Base-by-base conservation (phyloP, 306 rosid genomes). In the Trifolium dubium region DNA sequence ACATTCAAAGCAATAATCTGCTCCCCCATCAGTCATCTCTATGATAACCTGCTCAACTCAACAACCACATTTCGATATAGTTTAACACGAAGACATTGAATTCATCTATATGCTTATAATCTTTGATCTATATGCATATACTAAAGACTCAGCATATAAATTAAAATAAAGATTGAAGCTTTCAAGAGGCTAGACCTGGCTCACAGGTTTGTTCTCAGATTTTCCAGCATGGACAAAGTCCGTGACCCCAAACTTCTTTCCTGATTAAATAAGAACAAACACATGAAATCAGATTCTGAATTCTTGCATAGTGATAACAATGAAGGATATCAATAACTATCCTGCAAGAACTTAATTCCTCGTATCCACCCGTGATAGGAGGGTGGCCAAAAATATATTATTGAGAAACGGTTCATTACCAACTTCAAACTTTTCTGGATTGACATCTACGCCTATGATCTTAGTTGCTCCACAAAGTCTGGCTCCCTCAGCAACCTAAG, bases 1-100 rank as follows among this genome's bases (percentile, higher is more conserved):
- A 51, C 93, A 89, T 76, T 92, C 97, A 74, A 87, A 90, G 87
- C 98, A 90, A 79, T 79, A 87, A 85, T 90, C 95, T 11, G 91
- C 92, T 53, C 95, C 98, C n/a, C 87, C 91, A 2, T 64, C 86
- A 47, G 92, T 92, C 64, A 82, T 89, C 53, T 88, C 89, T 50
- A 8, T 71, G 65, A 90, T 82, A 60, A 79, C 59, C 98, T 90
- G 85, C 47, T 35, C 66, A 18, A 40, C 69, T 35, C 66, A 18
- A 40, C 69, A 70, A 12, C n/a, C 63, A 56, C 15, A 18, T 53
- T 53, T 11, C 1, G 14, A 19, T 53, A 8, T 9, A 18, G 31
- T 68, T 11, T 18, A 30, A 32, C 40, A 59, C 28, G 15, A 6
- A 39, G 46, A 10, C 60, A 56, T 17, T 39, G 19, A 37, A n/a